Evolutionary conservation across 164 flowering plant genomes (phyloP).

Genomic region (Kalanchoe fedtschenkoi): DNA sequence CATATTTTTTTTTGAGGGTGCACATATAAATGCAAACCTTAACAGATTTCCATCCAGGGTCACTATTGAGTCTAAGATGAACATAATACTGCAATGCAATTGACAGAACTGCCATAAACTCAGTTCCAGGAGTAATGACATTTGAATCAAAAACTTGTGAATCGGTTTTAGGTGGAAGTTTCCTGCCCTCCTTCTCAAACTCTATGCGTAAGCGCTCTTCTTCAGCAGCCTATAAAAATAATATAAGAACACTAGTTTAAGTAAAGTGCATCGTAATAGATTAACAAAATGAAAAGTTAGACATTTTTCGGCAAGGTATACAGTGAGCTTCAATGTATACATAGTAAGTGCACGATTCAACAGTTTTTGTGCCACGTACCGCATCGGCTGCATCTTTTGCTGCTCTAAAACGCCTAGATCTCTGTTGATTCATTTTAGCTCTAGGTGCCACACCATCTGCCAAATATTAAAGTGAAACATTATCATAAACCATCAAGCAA

Average conservation of each 20-base stretch:
- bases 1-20: too few species aligned
- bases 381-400: conserved; percentile 31
- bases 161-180: conserved; percentile 23
- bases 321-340: too few species aligned
- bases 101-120: conserved; percentile 36
- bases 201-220: conserved; percentile 24
- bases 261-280: not conserved
- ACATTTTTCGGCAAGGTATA: too few species aligned
- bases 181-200: conserved; percentile 28
- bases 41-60: conserved; percentile 32
- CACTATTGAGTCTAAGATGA: conserved; percentile 9
- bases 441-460: conserved; percentile 59
- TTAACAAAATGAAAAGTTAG: not conserved
- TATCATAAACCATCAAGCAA: not conserved
- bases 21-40: conserved; percentile 16
- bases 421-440: conserved; percentile 53
- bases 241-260: not conserved
- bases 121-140: conserved; percentile 48
- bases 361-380: too few species aligned
- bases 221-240: conserved; percentile 23
- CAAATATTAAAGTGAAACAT: not conserved
- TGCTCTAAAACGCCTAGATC: conserved; percentile 31
- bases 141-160: conserved; percentile 37
- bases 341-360: too few species aligned
- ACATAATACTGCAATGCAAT: conserved; percentile 24